Evolutionary conservation across 352 stramenopile genomes (phyloP), one percentile per base, ranked within the genome.

Genomic region (Blastocystis sp.): DNA sequence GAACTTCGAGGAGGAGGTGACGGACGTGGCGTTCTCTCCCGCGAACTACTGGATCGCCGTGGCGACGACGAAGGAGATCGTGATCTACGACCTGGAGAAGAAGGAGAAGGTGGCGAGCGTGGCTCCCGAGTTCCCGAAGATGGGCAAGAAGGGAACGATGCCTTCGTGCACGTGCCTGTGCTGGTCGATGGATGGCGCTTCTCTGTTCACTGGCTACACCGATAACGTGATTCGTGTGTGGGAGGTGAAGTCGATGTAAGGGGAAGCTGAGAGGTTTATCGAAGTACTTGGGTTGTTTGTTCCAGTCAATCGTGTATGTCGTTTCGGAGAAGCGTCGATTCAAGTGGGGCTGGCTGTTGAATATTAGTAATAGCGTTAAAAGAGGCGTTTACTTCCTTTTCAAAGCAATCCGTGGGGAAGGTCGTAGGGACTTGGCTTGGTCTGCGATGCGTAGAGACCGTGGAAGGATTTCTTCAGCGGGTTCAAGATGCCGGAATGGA

Each of bases 201-300:
- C 28, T 34, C 28, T 34, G 28, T 99, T 98, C 92, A 96, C 95
- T 89, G 97, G 97, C 89, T 99, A 98, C 94, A 98, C 96, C 66
- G 97, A 99, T 91, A 96, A 96, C 90, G 92, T 96, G 80, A 97
- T 99, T 88, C 96, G 96, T 91, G 96, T 91, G 23, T 91, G 87
- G 87, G 53, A 89, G 56, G 88, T 89, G 48, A 56, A 56, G 48
- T 56, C 48, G 5, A 56, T 56, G 48, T 56, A 56, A 56, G 48
- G 14, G 5, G 5, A 56, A 17, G 48, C 14, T 17, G 14, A 14
- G 41, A 38, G 52, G 48, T 21, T 40, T 14, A 34, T 56, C n/a
- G 38, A 56, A 48, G n/a, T n/a, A 17, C 41, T 34, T 76, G 11
- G 34, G n/a, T 3, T 76, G 48, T 40, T 40, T 76, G 34, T 40